Evolutionary conservation across 768 basidiomycete species (phyloP), one percentile per base, ranked within the genome.

Genomic region (Imleria badia): DNA sequence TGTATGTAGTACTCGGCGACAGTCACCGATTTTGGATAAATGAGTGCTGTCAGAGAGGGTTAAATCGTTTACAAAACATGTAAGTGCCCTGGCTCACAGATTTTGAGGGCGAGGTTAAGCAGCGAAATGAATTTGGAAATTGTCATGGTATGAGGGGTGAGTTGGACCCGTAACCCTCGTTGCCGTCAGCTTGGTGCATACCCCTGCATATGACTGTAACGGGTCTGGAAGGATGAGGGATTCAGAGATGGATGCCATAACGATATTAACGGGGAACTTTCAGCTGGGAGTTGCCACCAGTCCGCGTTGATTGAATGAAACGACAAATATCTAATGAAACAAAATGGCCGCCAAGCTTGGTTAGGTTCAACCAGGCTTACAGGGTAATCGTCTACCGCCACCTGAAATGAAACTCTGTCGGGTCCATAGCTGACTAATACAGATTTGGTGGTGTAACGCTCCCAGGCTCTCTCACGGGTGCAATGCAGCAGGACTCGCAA

Each of bases 141-240:
- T 61, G 59, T 45, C 53, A 45, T 46, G 50, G 55, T 55, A 55
- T 31, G 33, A 51, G 54, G 52, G 52, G 34, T 42, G 47, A 53
- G 52, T 56, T 48, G 48, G 29, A 30, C 33, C 39, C 43, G 56
- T 54, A 45, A 56, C 59, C 30, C 58, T 59, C 45, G 58, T 51
- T 69, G 67, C 65, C 68, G 68, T 67, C 19, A 71, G 49, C 39
- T 33, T 51, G 57, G 50, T 23, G 36, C 33, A 50, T 52, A 48
- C 66, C 66, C 68, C 68, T 69, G 63, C 42, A 69, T 69, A 70
- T 70, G 65, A 65, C 68, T 69, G 68, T 71, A 69, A 69, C 58
- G 56, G 65, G 68, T 49, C 66, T 54, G 59, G 60, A 56, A 46
- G 48, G 51, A 57, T 36, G 59, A 50, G 41, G 35, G 55, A n/a